Base-by-base conservation (phyloP, 176 grass and related monocot species). In the Lolium multiflorum region DNA sequence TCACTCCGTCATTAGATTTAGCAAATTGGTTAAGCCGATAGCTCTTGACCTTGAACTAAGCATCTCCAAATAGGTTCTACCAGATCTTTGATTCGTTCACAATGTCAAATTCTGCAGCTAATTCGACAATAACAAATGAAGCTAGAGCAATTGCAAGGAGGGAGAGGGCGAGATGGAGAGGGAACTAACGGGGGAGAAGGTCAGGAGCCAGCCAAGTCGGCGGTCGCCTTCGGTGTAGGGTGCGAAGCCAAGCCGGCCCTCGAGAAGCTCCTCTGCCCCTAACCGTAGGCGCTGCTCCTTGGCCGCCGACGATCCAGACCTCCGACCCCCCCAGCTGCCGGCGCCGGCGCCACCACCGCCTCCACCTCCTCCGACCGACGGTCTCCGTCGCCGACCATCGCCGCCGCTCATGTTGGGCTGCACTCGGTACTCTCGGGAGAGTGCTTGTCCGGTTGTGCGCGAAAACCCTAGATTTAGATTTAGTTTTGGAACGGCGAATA, bases 181-280 rank as follows among this genome's bases (percentile, higher is more conserved):
- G 78, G 71, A 84, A 79, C 87, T 85, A 71, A 98, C 96, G 16
- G 96, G 82, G 25, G 96, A 81, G 71, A 96, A 94, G 43, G 92
- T 98, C 64, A 98, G 92, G 77, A 98, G 87, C 96, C 96, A 98
- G 15, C 96, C 96, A 48, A 98, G 93, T 74, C 92, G 88, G 80
- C 86, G 91, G 26, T 95, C 88, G 22, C 91, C 88, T 14, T 91
- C 91, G 11, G 86, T 91, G 90, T 89, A 98, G 70, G 92, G 81
- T 56, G 87, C 82, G 77, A 98, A 95, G 82, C 96, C 96, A 44
- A 98, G 48, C 41, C 93, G 91, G 87, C 93, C 89, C 81, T 98
- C 96, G 38, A 98, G 90, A 50, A 92, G 91, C 68, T 98, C 96
- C 81, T 98, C 96, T 21, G 88, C 90, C 26, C 94, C 91, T 11